Conservation (phyloP, 768 basidiomycete species). For the Tephrocybe sp. region DNA sequence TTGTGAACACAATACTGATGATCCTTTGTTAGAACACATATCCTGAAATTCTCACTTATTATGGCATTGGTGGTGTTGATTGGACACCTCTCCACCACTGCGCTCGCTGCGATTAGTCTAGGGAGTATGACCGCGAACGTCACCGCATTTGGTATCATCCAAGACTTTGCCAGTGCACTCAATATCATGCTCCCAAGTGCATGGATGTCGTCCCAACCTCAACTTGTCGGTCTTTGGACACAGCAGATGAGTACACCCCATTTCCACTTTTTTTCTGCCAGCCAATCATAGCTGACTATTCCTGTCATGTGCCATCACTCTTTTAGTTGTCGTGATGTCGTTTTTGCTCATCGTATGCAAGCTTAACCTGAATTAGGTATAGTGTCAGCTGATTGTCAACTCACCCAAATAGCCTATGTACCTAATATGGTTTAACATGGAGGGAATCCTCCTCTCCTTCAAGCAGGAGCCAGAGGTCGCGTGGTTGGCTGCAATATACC, state of each 20-base stretch:
- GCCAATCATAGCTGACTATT: neutral
- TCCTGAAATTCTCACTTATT: constrained; percentile 85
- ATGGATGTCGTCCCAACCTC: constrained; percentile 93
- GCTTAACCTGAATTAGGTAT: no score
- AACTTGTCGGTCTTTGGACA: constrained; percentile 87
- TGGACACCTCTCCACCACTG: constrained; percentile 87
- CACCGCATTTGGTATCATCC: constrained; percentile 77
- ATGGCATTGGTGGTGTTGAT: constrained; percentile 84
- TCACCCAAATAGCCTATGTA: constrained; percentile 44
- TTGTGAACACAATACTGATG: neutral
- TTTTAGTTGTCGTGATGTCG: constrained; percentile 60
- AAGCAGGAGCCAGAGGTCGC: constrained; percentile 87
- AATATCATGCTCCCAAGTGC: constrained; percentile 94
- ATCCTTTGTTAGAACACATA: constrained; percentile 58
- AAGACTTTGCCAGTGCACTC: constrained; percentile 83
- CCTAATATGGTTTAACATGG: constrained; percentile 81
- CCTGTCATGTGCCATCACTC: constrained; percentile 1
- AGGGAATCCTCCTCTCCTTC: constrained; percentile 70
- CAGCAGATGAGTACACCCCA: constrained; percentile 75
- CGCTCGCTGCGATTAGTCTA: constrained; percentile 80
- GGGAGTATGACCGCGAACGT: constrained; percentile 75
- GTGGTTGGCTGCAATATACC: constrained; percentile 69
- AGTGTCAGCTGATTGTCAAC: constrained; percentile 32
- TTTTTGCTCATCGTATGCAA: constrained; percentile 55
- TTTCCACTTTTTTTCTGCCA: neutral